Conservation (phyloP, 2,329 filamentous ascomycete genomes). For the Hypoxylon sp. region DNA sequence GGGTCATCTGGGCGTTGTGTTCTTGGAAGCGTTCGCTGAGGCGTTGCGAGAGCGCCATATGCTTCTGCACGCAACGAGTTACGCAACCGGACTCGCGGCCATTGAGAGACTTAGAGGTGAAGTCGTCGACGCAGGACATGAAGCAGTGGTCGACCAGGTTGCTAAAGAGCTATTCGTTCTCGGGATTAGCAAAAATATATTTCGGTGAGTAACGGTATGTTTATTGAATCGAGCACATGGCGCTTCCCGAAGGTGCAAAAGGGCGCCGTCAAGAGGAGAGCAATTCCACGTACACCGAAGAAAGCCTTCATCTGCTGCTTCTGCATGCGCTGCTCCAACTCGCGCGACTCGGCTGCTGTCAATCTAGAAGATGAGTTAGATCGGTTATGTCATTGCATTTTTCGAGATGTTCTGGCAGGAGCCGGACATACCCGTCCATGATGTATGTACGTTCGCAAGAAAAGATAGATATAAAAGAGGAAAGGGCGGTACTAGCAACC, state of each 20-base stretch:
- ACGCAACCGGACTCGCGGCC: conserved; percentile 91
- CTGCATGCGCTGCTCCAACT: conserved; percentile 94
- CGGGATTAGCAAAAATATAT: conserved; percentile 4
- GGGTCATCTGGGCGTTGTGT: conserved; percentile 71
- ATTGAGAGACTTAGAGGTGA: conserved; percentile 94
- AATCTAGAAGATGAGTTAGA: conserved; percentile 60
- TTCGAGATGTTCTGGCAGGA: background rate
- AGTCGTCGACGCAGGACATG: conserved; percentile 96
- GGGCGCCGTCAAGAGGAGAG: conserved; percentile 9
- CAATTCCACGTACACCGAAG: conserved; percentile 79
- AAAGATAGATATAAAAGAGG: background rate
- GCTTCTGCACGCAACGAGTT: conserved; percentile 95
- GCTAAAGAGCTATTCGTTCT: conserved; percentile 63
- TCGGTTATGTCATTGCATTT: conserved; percentile 11
- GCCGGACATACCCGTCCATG: conserved; percentile 47
- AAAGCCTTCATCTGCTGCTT: conserved; percentile 99
- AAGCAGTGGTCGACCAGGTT: conserved; percentile 91
- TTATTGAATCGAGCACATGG: conserved; percentile 8
- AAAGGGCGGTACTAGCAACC: background rate
- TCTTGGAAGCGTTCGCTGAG: conserved; percentile 90
- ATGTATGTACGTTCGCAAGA: conserved; percentile 19
- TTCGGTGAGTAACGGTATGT: background rate
- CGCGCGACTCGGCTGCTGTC: conserved; percentile 84
- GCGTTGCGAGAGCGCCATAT: conserved; percentile 90
- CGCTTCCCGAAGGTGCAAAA: background rate